phyloP scores from a whole-genome alignment of 176 grass and related monocot genomes.

The Hsuehochloa calcarea region DNA sequence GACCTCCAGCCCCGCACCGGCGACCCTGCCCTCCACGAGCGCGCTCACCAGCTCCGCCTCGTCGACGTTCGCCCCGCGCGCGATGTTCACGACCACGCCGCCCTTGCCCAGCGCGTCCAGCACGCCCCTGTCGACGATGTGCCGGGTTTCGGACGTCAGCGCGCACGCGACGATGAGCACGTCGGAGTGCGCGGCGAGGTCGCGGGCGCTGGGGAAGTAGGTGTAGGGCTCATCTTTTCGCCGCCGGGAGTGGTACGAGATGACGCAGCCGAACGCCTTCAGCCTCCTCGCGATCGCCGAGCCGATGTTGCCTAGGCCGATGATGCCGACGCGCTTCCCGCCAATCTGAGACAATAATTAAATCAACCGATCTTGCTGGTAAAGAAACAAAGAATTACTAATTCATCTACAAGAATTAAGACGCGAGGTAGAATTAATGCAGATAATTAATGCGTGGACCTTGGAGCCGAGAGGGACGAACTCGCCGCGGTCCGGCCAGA shows the following conservation, averaged over 20 bases:
- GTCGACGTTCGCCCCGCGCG: slow-evolving; percentile 37
- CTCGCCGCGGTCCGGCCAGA: slow-evolving; percentile 28
- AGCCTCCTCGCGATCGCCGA: slow-evolving; percentile 47
- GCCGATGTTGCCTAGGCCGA: slow-evolving; percentile 64
- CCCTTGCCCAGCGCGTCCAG: slow-evolving; percentile 44
- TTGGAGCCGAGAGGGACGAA: slow-evolving; percentile 41
- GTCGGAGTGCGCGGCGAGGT: slow-evolving; percentile 34
- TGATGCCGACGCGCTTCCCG: slow-evolving; percentile 54
- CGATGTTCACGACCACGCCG: slow-evolving; percentile 49
- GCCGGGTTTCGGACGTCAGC: slow-evolving; percentile 31
- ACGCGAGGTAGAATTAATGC: too few relatives aligned
- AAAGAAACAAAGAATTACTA: too few relatives aligned
- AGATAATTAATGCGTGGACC: not conserved
- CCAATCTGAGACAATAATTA: slow-evolving; percentile 28
- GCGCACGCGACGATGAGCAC: slow-evolving; percentile 42
- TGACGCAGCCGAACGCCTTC: slow-evolving; percentile 44
- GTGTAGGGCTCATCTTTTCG: slow-evolving; percentile 16
- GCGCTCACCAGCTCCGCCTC: slow-evolving; percentile 39
- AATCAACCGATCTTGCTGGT: too few relatives aligned
- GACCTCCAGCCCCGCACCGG: slow-evolving; percentile 54
- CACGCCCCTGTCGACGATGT: slow-evolving; percentile 44
- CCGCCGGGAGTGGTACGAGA: slow-evolving; percentile 45
- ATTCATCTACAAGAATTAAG: too few relatives aligned
- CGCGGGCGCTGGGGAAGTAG: slow-evolving; percentile 5
- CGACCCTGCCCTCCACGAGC: slow-evolving; percentile 30